Evolutionary conservation across 2,329 filamentous ascomycete species (phyloP).

Genomic region (Ophiostoma angusticollis): DNA sequence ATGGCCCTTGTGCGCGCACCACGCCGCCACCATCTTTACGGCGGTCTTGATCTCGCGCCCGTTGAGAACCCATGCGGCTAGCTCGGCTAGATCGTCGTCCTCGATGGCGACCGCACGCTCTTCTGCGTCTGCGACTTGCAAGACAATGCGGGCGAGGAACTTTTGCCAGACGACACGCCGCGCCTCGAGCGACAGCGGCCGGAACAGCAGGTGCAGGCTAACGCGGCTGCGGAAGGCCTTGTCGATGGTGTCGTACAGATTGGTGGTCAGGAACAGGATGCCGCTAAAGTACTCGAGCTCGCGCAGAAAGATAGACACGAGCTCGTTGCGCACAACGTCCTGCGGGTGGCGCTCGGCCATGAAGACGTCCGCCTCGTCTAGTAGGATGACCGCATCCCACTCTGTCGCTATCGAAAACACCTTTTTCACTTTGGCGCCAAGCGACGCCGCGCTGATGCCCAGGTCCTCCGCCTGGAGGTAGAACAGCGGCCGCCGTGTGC

Average conservation of each 20-base stretch:
- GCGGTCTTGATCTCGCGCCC: conserved; percentile 35
- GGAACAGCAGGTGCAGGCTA: conserved; percentile 34
- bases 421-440: conserved; percentile 33
- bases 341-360: conserved; percentile 31
- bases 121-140: background rate
- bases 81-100: conserved; percentile 26
- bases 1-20: conserved; percentile 32
- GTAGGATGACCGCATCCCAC: conserved; percentile 37
- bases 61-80: conserved; percentile 30
- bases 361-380: conserved; percentile 42
- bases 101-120: background rate
- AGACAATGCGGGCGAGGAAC: conserved; percentile 26
- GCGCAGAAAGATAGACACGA: conserved; percentile 34
- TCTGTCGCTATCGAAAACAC: conserved; percentile 34
- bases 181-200: conserved; percentile 24
- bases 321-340: conserved; percentile 34
- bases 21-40: conserved; percentile 31
- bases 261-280: conserved; percentile 33
- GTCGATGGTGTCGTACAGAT: conserved; percentile 30
- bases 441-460: conserved; percentile 27
- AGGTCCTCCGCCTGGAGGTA: conserved; percentile 33
- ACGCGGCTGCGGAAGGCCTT: conserved; percentile 33
- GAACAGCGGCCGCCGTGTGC: conserved; percentile 31
- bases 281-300: conserved; percentile 33
- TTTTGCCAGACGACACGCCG: conserved; percentile 32